Base-by-base conservation (phyloP, 768 basidiomycete species). In the Trametes gibbosa region DNA sequence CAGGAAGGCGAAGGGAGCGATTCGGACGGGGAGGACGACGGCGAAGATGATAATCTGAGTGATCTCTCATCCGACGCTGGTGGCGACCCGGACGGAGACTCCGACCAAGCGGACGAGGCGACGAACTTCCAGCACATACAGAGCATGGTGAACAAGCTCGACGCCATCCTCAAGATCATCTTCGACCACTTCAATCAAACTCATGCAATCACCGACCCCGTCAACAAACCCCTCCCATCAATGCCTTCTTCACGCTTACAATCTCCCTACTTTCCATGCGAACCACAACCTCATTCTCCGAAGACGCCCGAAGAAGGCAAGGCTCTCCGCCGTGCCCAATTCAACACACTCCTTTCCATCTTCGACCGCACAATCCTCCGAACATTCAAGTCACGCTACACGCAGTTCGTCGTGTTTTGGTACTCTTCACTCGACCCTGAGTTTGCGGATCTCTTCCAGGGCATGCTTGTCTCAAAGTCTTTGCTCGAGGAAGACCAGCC, bases 371-470 rank as follows among this genome's bases (percentile, higher is more conserved):
- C 87, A 37, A 94, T 99, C 69, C 83, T 99, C 49, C 90, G 87
- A 39, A 98, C 97, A 2, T 97, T 97, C 77, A 95, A 95, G 68
- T 97, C 95, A 0, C 90, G 95, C 39, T 97, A 98, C 72, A 95
- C 94, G 14, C 97, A 98, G 67, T 99, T 99, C 75, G 83, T 99
- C 60, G 68, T 98, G 46, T 99, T 99, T 78, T 97, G 93, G 86
- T 93, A 88, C 68, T 82, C 95, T 21, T 98, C 96, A 0, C 86
- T 96, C 51, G 87, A 94, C 65, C 78, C 89, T 2, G 86, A 92
- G 61, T 97, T 94, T 66, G 83, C 89, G 45, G 96, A 99, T 71
- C 81, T 93, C 54, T 98, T 99, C 71, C 91, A 92, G 61, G 96
- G 96, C 37, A 84, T 94, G 69, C 88, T 99, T n/a, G 87, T 98